Evolutionary conservation across 345 rosid species (phyloP).

Genomic region (Rhodamnia rubescens): DNA sequence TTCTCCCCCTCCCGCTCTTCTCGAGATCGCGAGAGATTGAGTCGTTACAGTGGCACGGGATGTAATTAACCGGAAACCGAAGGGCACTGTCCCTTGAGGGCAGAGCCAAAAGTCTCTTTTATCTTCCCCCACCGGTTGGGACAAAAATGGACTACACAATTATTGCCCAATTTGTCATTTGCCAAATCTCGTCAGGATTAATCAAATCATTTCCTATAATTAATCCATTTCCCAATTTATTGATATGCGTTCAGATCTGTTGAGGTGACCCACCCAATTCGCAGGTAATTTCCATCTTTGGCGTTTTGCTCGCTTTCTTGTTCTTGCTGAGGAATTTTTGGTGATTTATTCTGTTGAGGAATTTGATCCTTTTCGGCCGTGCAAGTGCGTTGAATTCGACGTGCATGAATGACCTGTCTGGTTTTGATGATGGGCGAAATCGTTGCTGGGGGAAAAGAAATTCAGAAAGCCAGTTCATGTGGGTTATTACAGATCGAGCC

Average conservation of each 20-base stretch:
- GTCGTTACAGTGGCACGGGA: background rate
- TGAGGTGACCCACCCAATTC: background rate
- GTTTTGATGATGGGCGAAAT: background rate
- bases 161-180: background rate
- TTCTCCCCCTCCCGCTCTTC: background rate
- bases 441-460: too few relatives aligned
- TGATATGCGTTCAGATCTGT: background rate
- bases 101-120: background rate
- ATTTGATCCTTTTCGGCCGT: too few relatives aligned
- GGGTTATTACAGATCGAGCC: background rate
- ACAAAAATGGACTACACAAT: background rate
- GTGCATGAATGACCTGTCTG: background rate
- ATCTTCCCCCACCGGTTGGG: background rate
- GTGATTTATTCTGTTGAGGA: background rate
- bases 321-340: background rate
- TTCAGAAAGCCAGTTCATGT: background rate
- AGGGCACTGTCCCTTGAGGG: background rate
- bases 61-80: background rate
- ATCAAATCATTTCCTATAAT: background rate
- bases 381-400: background rate
- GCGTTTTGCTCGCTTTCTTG: background rate
- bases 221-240: background rate
- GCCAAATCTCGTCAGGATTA: background rate
- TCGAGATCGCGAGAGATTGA: background rate
- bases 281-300: background rate